Base-by-base conservation (phyloP, 192 early-diverging fungal genomes). In the Entomortierella parvispora region DNA sequence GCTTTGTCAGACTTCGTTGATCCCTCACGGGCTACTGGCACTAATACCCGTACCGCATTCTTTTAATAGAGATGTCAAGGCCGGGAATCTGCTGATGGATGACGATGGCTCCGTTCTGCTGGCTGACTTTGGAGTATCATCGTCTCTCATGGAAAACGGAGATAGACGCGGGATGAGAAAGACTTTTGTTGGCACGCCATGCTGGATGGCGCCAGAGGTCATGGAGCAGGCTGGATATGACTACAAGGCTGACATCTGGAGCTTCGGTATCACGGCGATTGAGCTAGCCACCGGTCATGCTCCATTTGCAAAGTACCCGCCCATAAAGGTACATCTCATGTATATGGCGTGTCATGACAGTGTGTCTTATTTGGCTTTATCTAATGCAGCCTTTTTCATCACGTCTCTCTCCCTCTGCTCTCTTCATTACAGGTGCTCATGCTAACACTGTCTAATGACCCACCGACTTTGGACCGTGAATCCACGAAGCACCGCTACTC, bases 141-240 rank as follows among this genome's bases (percentile, higher is more conserved):
- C 85, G 3, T 90, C 88, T 4, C 78, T 91, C 23, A 88, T 85
- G 55, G 90, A 92, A 44, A 88, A 74, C 25, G 88, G 86, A 12
- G 90, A 90, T 48, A 74, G 88, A 40, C 80, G 80, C 28, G 86
- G 84, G 10, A 65, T 79, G 65, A 71, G 90, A 65, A 89, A 87
- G 79, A 92, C 90, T 12, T 92, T 92, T 82, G 90, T 92, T 20
- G 90, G 90, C 28, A 92, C 90, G 63, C 87, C 87, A 22, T 89
- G 87, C 63, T 89, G 85, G 85, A 87, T 91, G 88, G 87, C 90
- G 47, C 88, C 93, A 6, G 87, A 96, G 69, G 93, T 96, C n/a
- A 96, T 96, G 94, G 92, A 96, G 61, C 94, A 96, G 68, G 85
- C 87, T 10, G 93, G 90, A 1, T 96, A 96, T 80, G 91, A 95